These are phyloP conservation scores for Serendipita sp. DNA, from an alignment of 768 basidiomycete genomes.

Conservation along the genomic window DNA sequence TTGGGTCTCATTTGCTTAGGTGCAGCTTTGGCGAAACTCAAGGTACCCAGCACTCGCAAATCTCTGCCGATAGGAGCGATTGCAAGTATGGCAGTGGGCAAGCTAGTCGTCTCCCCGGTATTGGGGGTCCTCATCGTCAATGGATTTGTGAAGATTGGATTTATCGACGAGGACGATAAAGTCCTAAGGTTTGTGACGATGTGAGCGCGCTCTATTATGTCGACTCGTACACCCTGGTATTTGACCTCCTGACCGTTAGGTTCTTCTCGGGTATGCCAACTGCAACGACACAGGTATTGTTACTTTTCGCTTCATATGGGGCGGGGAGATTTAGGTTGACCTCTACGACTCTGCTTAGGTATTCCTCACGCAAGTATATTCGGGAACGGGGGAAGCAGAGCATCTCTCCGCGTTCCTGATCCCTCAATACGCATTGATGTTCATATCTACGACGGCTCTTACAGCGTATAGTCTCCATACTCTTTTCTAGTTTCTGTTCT, in stretches of 20 bases:
- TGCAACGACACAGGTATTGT: conserved; percentile 38
- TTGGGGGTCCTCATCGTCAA: conserved; percentile 43
- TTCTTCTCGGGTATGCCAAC: conserved; percentile 48
- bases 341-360: conserved; percentile 25
- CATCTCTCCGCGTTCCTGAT: conserved; percentile 48
- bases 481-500: conserved; percentile 24
- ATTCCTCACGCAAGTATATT: conserved; percentile 48
- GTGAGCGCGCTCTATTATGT: conserved; percentile 25
- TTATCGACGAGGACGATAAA: conserved; percentile 37
- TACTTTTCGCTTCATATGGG: not conserved
- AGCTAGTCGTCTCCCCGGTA: conserved; percentile 42
- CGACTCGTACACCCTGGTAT: no score
- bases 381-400: conserved; percentile 47
- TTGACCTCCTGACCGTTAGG: no score
- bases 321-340: not conserved
- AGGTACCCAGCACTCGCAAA: conserved; percentile 25
- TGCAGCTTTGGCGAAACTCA: conserved; percentile 42
- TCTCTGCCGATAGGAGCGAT: conserved; percentile 38
- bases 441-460: conserved; percentile 24
- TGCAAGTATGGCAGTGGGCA: conserved; percentile 33
- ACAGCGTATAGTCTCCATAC: conserved; percentile 25
- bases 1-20: conserved; percentile 48
- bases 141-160: conserved; percentile 25
- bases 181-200: conserved; percentile 55
- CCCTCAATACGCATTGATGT: conserved; percentile 34